Evolutionary conservation across 1,139 yeast genomes (phyloP).

Genomic region (Tardiomyces depauwii): DNA sequence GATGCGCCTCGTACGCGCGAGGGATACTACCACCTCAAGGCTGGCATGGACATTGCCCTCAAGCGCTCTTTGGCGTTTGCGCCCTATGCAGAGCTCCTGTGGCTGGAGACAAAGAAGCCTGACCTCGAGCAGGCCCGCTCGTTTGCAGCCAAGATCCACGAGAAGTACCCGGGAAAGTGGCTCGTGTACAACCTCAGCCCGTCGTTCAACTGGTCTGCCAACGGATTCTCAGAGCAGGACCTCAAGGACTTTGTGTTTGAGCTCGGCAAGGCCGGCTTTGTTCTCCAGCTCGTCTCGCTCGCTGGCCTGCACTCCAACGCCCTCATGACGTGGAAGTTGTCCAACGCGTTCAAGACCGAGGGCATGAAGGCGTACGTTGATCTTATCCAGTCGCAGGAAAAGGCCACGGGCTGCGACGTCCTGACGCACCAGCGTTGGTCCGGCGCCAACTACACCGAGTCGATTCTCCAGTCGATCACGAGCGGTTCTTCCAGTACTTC

Average conservation of each 20-base stretch:
- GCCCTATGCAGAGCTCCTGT: conserved; percentile 45
- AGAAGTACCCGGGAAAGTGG: conserved; percentile 39
- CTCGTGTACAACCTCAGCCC: conserved; percentile 50
- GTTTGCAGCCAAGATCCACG: conserved; percentile 38
- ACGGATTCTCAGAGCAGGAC: conserved; percentile 38
- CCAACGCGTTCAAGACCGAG: conserved; percentile 33
- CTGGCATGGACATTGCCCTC: conserved; percentile 43
- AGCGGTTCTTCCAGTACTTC: conserved; percentile 38
- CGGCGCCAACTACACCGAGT: conserved; percentile 43
- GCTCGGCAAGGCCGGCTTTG: conserved; percentile 43
- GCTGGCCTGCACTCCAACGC: conserved; percentile 47
- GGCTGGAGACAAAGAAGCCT: conserved; percentile 52
- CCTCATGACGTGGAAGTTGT: conserved; percentile 38
- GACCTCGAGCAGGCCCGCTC: conserved; percentile 38
- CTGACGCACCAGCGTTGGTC: conserved; percentile 52
- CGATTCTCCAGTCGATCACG: conserved; percentile 33
- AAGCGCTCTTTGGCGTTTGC: conserved; percentile 42
- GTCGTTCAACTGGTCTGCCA: conserved; percentile 46
- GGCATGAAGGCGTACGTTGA: conserved; percentile 52
- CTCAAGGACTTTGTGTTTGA: conserved; percentile 42
- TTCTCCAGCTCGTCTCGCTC: conserved; percentile 40
- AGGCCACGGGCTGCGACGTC: conserved; percentile 36
- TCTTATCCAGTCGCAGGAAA: conserved; percentile 37
- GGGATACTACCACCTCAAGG: conserved; percentile 40
- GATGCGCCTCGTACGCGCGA: conserved; percentile 49